phyloP scores from a whole-genome alignment of 345 rosid species.

The Citrus australasica region DNA sequence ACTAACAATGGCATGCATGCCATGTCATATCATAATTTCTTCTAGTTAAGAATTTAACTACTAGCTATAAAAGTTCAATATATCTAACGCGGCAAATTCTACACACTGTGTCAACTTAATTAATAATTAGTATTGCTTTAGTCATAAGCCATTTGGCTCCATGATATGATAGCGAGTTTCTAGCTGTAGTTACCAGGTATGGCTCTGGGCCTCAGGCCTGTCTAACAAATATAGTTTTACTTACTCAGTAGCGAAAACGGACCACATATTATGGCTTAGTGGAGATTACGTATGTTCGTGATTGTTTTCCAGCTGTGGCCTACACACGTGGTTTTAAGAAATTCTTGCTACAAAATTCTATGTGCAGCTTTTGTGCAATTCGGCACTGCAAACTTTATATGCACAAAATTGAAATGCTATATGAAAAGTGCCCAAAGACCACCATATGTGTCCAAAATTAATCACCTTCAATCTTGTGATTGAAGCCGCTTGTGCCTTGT shows the following conservation, averaged over 20 bases:
- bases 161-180: background rate
- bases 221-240: no score
- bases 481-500: background rate
- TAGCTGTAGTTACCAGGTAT: background rate
- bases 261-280: background rate
- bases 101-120: background rate
- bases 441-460: background rate
- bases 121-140: no score
- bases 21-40: background rate
- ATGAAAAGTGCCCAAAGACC: background rate
- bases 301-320: background rate
- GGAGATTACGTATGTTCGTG: background rate
- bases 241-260: background rate
- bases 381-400: background rate
- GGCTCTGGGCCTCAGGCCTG: no score
- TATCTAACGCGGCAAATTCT: background rate
- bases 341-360: background rate
- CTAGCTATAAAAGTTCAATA: background rate
- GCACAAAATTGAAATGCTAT: background rate
- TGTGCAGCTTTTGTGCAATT: background rate
- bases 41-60: background rate
- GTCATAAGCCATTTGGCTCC: background rate
- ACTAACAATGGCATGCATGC: background rate
- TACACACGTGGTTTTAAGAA: no score
- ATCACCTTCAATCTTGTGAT: background rate